Evolutionary conservation across 495 filamentous ascomycete genomes (phyloP), one percentile per base, ranked within the genome.

Genomic region (Cryomyces minteri): DNA sequence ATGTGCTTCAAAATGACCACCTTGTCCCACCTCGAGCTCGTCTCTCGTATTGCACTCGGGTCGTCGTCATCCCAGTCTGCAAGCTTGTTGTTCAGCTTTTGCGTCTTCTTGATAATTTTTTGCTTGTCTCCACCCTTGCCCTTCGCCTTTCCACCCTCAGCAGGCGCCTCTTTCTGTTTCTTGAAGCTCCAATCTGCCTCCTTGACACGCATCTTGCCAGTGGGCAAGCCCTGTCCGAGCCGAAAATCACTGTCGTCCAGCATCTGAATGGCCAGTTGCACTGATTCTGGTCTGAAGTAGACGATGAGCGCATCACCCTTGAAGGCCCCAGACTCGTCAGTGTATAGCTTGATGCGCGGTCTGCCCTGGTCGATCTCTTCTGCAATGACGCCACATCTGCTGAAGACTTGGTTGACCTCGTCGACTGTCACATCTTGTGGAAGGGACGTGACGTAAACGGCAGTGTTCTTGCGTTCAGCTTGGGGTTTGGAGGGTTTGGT

Each of bases 21-120:
- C 54, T 86, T 87, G 50, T 85, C 84, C 52, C 72, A 79, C 50
- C 72, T 72, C 40, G 72, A 73, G 44, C 54, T 73, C 5, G 72
- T 74, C 4, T 77, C 72, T 10, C 69, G 64, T 4, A 72, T 48
- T 0, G 59, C 55, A 10, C 66, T 62, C n/a, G 79, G 77, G 48
- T 94, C 87, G 49, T 88, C 84, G 51, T 94, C 88, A 60, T 80
- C 76, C 88, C 88, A 96, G 62, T 95, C 88, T 18, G 84, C 82
- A 11, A 94, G 75, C 66, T 88, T 87, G 54, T 82, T 87, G 50
- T 84, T 81, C 41, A 94, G 65, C 57, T 82, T 87, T 61, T 94
- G 81, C 0, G 84, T 88, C 55, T 86, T 84, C 54, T 76, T 77
- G 53, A 87, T 87, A 47, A 95, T 80, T 65, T 93, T 94, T 2